phyloP scores from a whole-genome alignment of 768 basidiomycete genomes.

The Naganishia onofrii region DNA sequence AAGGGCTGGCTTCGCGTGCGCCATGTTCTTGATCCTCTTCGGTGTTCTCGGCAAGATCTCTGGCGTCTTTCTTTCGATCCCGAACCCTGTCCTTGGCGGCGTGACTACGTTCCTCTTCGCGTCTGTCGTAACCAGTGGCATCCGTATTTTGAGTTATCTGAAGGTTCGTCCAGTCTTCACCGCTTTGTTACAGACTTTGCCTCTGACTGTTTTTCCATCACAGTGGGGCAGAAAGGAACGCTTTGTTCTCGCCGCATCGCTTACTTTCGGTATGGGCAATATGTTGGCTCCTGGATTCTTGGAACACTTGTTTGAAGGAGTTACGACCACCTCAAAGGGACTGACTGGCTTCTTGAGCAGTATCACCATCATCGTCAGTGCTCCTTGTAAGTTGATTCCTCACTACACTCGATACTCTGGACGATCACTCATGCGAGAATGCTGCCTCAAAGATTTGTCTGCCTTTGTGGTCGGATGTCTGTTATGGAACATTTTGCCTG shows the following conservation, averaged over 20 bases:
- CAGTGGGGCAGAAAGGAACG: conserved; percentile 63
- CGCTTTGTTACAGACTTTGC: background rate
- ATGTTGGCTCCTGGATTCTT: conserved; percentile 66
- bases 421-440: background rate
- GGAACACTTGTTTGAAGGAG: conserved; percentile 67
- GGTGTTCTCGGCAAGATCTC: conserved; percentile 78
- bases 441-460: conserved; percentile 56
- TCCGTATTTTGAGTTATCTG: conserved; percentile 57
- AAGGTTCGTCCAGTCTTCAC: conserved; percentile 30
- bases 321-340: conserved; percentile 59
- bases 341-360: conserved; percentile 70
- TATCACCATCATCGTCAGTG: conserved; percentile 74
- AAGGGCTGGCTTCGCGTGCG: conserved; percentile 74
- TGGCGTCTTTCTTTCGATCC: conserved; percentile 80
- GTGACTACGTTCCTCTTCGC: conserved; percentile 86
- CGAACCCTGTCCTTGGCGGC: conserved; percentile 75
- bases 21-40: conserved; percentile 72
- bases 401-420: background rate
- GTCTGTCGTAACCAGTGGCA: conserved; percentile 56
- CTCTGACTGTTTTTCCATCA: background rate
- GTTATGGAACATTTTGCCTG: conserved; percentile 62
- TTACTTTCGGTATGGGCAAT: conserved; percentile 70
- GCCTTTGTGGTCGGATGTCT: conserved; percentile 62
- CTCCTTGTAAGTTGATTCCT: conserved; percentile 64
- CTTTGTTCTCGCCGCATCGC: conserved; percentile 67